A percentile compares a stretch with the other conserved stretches of the same genome.
Conservation (phyloP, 164 flowering plant species). For the Dillenia suffruticosa region DNA sequence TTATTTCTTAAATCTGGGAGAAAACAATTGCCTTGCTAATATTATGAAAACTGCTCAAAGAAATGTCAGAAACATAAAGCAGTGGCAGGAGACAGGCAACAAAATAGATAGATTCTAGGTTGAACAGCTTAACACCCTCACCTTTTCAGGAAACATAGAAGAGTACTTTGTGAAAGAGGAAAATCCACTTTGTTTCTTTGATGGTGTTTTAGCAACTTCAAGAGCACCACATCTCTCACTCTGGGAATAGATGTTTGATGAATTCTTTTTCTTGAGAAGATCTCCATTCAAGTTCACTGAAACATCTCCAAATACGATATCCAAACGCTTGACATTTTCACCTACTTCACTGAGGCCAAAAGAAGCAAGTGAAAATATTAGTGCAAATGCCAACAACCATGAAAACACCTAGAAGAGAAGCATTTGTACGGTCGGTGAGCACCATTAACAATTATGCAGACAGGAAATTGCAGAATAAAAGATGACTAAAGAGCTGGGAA, state of each 20-base stretch:
- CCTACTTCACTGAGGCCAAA: slow-evolving; percentile 72
- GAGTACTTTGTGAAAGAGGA: slow-evolving; percentile 43
- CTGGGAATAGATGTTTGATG: slow-evolving; percentile 28
- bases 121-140: slow-evolving; percentile 20
- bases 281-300: slow-evolving; percentile 55
- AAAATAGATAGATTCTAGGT: neutral
- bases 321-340: slow-evolving; percentile 58
- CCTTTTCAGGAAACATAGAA: slow-evolving; percentile 78
- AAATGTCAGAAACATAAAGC: neutral
- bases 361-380: slow-evolving; percentile 9
- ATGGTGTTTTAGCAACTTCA: slow-evolving; percentile 23
- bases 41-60: neutral
- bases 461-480: neutral
- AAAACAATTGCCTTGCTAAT: neutral
- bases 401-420: slow-evolving; percentile 5
- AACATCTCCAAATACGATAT: slow-evolving; percentile 69
- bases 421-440: too few relatives aligned
- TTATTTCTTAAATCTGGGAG: neutral
- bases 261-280: slow-evolving; percentile 37
- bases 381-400: slow-evolving; percentile 1
- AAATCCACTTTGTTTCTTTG: slow-evolving; percentile 34
- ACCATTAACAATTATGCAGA: neutral
- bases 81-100: neutral
- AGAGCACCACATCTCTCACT: slow-evolving; percentile 23
- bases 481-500: too few relatives aligned